Evolutionary conservation across 202 grass and related monocot genomes (phyloP).

Genomic region (Schoenoplectus tabernaemontani): DNA sequence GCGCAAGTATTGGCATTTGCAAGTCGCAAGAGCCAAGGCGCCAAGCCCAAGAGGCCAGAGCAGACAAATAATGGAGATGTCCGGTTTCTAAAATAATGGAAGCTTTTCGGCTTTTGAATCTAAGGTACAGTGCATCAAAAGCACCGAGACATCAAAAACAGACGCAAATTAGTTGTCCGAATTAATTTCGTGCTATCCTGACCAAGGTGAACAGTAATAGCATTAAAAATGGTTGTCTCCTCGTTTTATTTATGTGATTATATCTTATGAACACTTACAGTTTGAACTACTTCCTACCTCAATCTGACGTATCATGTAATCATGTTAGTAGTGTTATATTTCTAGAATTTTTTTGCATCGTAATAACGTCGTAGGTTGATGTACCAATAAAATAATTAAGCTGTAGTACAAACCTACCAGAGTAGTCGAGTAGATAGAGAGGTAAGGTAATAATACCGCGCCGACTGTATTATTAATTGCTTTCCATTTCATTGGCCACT

Average conservation of each 20-base stretch:
- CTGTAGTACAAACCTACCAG: neutral
- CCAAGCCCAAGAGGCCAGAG: neutral
- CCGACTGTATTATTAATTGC: neutral
- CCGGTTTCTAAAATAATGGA: neutral
- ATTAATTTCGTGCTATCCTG: slow-evolving; percentile 14
- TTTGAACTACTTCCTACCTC: neutral
- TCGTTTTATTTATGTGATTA: too few relatives aligned
- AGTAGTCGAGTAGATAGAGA: neutral
- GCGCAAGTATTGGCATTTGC: too few relatives aligned
- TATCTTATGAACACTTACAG: neutral
- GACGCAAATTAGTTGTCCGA: neutral
- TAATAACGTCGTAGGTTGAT: neutral
- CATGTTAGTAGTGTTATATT: neutral
- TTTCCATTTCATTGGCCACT: slow-evolving; percentile 19
- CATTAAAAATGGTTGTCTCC: neutral
- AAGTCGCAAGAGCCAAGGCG: too few relatives aligned
- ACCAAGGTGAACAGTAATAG: neutral
- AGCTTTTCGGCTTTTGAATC: neutral
- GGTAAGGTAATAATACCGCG: neutral
- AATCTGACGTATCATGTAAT: neutral
- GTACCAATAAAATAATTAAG: neutral
- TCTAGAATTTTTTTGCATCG: neutral
- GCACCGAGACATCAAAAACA: slow-evolving; percentile 12
- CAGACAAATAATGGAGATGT: neutral
- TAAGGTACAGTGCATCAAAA: slow-evolving; percentile 6